A percentile compares a stretch with the other conserved stretches of the same genome.
Evolutionary conservation across 2,329 filamentous ascomycete species (phyloP).

Genomic region (Tricladium varicosporioides): DNA sequence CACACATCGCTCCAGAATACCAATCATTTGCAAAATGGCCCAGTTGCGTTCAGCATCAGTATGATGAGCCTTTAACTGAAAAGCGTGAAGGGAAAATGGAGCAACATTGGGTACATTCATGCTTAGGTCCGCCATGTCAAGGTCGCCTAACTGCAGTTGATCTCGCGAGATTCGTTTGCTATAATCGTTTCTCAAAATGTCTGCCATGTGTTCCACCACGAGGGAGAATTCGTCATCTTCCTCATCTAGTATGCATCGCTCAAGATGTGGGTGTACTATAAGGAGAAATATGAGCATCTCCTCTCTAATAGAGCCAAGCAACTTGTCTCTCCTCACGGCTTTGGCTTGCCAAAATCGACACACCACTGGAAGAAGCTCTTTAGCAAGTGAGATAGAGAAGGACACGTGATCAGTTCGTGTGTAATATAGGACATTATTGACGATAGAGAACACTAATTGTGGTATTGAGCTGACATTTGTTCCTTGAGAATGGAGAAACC

Average conservation of each 20-base stretch:
- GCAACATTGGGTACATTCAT: slow-evolving; percentile 4
- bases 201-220: slow-evolving; percentile 63
- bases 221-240: slow-evolving; percentile 31
- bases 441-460: slow-evolving; percentile 69
- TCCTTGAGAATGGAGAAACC: slow-evolving; percentile 58
- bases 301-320: slow-evolving; percentile 60
- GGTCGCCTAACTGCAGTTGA: slow-evolving; percentile 74
- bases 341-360: slow-evolving; percentile 76
- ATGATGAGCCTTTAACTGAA: slow-evolving; percentile 53
- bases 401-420: slow-evolving; percentile 66
- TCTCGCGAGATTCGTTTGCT: slow-evolving; percentile 66
- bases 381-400: slow-evolving; percentile 58
- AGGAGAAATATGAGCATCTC: slow-evolving; percentile 75
- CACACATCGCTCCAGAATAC: slow-evolving; percentile 48
- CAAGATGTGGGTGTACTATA: slow-evolving; percentile 60
- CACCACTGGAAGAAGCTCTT: slow-evolving; percentile 66
- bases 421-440: slow-evolving; percentile 69
- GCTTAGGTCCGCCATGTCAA: slow-evolving; percentile 47
- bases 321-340: slow-evolving; percentile 56
- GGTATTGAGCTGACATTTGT: slow-evolving; percentile 62
- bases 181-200: slow-evolving; percentile 78
- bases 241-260: slow-evolving; percentile 50
- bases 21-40: slow-evolving; percentile 57
- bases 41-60: slow-evolving; percentile 57
- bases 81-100: slow-evolving; percentile 47